These are phyloP conservation scores for Conoideocrella luteorostrata DNA, from an alignment of 2,329 filamentous ascomycete species.

Conservation along the genomic window DNA sequence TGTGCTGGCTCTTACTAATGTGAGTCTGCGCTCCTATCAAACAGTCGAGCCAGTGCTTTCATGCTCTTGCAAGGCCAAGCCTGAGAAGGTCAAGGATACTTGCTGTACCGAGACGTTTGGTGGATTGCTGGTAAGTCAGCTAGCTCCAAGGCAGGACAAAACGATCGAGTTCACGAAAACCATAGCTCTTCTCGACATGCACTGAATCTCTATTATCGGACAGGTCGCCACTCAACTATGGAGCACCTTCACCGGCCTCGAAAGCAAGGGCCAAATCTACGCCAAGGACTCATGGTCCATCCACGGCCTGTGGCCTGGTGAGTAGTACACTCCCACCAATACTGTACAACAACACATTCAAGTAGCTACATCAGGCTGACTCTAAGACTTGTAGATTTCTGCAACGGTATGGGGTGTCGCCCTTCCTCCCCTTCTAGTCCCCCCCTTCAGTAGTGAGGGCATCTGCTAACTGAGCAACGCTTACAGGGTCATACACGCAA, in stretches of 20 bases:
- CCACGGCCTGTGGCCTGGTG: slow-evolving; percentile 51
- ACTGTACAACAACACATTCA: too few relatives aligned
- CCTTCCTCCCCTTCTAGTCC: slow-evolving; percentile 11
- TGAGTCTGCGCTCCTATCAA: background rate
- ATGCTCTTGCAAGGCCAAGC: slow-evolving; percentile 39
- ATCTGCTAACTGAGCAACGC: slow-evolving; percentile 8
- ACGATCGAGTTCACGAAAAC: background rate
- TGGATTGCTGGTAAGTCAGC: slow-evolving; percentile 46
- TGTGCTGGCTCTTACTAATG: too few relatives aligned
- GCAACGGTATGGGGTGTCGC: slow-evolving; percentile 28
- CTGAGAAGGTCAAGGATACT: slow-evolving; percentile 41
- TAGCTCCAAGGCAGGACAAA: background rate
- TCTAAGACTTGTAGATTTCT: slow-evolving; percentile 35
- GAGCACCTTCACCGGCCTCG: slow-evolving; percentile 56
- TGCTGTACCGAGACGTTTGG: slow-evolving; percentile 62
- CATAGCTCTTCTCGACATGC: background rate
- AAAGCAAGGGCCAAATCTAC: slow-evolving; percentile 50
- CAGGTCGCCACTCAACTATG: slow-evolving; percentile 57
- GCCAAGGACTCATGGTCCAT: slow-evolving; percentile 52
- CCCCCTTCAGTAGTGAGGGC: background rate
- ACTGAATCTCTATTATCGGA: background rate
- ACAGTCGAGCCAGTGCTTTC: slow-evolving; percentile 31
- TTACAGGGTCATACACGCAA: slow-evolving; percentile 52
- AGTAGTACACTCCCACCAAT: too few relatives aligned
- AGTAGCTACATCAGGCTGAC: background rate